Evolutionary conservation across 208 protist genomes (phyloP).

Genomic region (Leishmania martiniquensis): DNA sequence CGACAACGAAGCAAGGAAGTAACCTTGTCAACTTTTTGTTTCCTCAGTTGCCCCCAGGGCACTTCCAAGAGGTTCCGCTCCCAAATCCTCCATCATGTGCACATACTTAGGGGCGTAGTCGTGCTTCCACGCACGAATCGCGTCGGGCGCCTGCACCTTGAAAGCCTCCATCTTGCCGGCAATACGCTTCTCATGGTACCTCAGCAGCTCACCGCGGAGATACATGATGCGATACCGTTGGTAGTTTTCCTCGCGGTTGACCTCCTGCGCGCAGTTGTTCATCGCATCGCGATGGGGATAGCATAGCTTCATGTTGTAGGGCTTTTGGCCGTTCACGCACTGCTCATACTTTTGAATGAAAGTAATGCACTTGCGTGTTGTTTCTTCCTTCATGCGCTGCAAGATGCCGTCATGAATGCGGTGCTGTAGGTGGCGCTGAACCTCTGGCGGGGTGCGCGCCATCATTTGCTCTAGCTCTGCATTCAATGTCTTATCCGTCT

Average conservation of each 20-base stretch:
- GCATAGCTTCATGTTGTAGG: conserved; percentile 69
- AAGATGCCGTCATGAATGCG: conserved; percentile 89
- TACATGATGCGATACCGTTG: conserved; percentile 83
- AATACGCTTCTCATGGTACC: conserved; percentile 71
- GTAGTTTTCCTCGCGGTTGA: conserved; percentile 89
- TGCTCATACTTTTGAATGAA: conserved; percentile 80
- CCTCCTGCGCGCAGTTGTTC: conserved; percentile 83
- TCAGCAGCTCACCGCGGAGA: conserved; percentile 81
- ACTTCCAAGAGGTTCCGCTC: conserved; percentile 17
- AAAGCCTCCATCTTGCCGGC: conserved; percentile 78
- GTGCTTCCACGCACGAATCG: conserved; percentile 75
- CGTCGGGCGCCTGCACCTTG: conserved; percentile 71
- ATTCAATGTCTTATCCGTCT: conserved; percentile 71
- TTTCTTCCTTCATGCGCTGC: conserved; percentile 88
- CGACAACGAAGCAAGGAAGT: neutral
- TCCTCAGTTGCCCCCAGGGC: conserved; percentile 2
- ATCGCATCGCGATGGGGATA: conserved; percentile 82
- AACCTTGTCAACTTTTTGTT: neutral
- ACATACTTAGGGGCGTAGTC: conserved; percentile 88
- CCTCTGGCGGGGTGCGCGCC: conserved; percentile 59
- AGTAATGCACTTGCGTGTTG: conserved; percentile 74
- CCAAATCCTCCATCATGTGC: conserved; percentile 83
- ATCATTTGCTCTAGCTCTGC: conserved; percentile 80
- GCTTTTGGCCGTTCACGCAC: conserved; percentile 71
- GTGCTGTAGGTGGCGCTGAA: conserved; percentile 74